Percentiles rank a stretch among this genome's conserved stretches.
phyloP scores from a whole-genome alignment of 257 asterid genomes.

The Solanum chmielewskii region DNA sequence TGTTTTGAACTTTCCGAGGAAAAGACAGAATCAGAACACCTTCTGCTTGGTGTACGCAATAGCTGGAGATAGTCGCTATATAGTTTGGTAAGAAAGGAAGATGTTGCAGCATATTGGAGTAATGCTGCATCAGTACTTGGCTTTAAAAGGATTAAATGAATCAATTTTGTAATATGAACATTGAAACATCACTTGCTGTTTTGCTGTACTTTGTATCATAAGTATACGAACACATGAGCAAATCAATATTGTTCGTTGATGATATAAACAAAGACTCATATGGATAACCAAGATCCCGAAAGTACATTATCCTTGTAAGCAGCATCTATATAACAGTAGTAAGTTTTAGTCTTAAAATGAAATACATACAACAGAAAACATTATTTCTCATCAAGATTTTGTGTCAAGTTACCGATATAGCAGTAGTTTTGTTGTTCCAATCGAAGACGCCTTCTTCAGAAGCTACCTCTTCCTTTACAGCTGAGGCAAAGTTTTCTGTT shows the following conservation, averaged over 20 bases:
- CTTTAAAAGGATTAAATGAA: conserved; percentile 21
- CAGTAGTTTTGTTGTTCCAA: conserved; percentile 51
- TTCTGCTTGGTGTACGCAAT: conserved; percentile 13
- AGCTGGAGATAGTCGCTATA: conserved; percentile 46
- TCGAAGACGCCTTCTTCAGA: conserved; percentile 29
- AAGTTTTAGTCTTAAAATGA: background rate
- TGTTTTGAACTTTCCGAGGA: conserved; percentile 15
- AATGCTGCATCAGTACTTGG: conserved; percentile 20
- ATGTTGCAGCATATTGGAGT: conserved; percentile 44
- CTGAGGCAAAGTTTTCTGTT: conserved; percentile 21
- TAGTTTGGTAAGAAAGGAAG: conserved; percentile 48
- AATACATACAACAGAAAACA: background rate
- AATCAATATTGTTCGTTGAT: conserved; percentile 39
- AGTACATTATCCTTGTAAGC: conserved; percentile 39
- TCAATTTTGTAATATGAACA: background rate
- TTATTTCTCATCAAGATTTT: background rate
- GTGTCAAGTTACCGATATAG: conserved; percentile 23
- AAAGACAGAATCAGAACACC: conserved; percentile 18
- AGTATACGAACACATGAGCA: conserved; percentile 45
- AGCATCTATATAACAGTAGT: conserved; percentile 11
- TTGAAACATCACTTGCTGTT: conserved; percentile 23
- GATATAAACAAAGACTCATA: conserved; percentile 28
- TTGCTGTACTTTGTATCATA: conserved; percentile 11
- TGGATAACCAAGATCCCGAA: conserved; percentile 47
- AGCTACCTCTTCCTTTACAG: conserved; percentile 28